Conservation (phyloP, 2,329 filamentous ascomycete genomes). For the Exophiala dermatitidis region DNA sequence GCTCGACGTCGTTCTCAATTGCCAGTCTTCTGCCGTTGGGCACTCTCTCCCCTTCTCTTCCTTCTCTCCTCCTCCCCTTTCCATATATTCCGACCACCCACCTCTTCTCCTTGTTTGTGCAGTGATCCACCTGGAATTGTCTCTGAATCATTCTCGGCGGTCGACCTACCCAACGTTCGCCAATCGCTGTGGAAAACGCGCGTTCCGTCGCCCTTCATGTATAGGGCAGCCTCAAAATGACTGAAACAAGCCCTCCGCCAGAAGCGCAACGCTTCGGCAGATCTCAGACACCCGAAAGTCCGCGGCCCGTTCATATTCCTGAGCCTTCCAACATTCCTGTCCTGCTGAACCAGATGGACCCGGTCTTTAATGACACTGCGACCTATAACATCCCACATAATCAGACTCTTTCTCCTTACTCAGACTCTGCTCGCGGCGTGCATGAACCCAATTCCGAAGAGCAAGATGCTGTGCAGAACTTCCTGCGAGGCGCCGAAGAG, state of each 20-base stretch:
- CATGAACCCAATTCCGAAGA: conserved; percentile 26
- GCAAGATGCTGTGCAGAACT: conserved; percentile 26
- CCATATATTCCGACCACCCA: background rate
- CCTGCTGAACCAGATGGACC: conserved; percentile 65
- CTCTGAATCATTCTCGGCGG: conserved; percentile 5
- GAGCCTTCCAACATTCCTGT: conserved; percentile 63
- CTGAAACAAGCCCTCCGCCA: conserved; percentile 23
- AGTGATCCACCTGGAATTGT: conserved; percentile 5
- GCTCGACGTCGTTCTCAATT: background rate
- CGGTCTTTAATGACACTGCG: conserved; percentile 60
- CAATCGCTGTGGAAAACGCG: conserved; percentile 8
- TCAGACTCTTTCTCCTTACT: conserved; percentile 26
- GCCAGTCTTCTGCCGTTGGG: background rate
- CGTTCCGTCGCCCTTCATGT: conserved; percentile 20
- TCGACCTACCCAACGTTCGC: conserved; percentile 12
- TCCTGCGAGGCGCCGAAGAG: conserved; percentile 25
- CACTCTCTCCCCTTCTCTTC: conserved; percentile 1
- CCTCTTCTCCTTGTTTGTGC: conserved; percentile 7
- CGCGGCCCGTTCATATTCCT: conserved; percentile 61
- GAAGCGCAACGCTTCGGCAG: conserved; percentile 50
- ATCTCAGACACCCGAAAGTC: conserved; percentile 62
- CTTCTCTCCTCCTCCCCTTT: conserved; percentile 3
- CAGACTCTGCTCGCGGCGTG: conserved; percentile 22
- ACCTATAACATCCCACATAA: conserved; percentile 45
- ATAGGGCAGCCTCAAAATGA: conserved; percentile 21